Base-by-base conservation (phyloP, 2,329 filamentous ascomycete genomes). In the Sporothrix pseudoabietina region DNA sequence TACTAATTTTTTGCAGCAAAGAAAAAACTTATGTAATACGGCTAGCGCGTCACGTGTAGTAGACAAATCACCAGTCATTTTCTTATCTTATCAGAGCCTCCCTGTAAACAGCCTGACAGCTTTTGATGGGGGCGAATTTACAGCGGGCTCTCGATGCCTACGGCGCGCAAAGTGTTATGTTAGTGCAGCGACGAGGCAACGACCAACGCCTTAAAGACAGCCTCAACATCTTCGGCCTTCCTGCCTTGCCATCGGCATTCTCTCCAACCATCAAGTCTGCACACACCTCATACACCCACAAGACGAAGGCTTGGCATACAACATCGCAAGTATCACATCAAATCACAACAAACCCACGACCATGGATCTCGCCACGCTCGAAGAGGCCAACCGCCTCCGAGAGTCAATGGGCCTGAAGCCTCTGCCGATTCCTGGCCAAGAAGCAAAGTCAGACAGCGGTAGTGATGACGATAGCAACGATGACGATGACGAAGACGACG, bases 301-400 rank as follows among this genome's bases (percentile, higher is more conserved):
- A 32, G 14, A 61, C 3, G 32, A 12, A 22, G 16, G 4, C 39
- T 66, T 14, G 30, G 35, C 1, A 32, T 14, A 61, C 3, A 16
- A 2, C 14, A 49, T 6, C 44, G 30, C 61, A 30, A 30, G 26
- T 10, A n/a, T 19, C 55, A 4, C 61, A 41, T 39, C 8, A 32
- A 39, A 47, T 47, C 61, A 59, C 32, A 30, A 1, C 41, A 3
- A 49, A 39, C 19, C 19, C 8, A 41, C 66, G 78, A 83, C 77
- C 63, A 89, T 89, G 85, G 89, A 91, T 81, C 85, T 90, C 78
- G 89, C 93, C 61, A 91, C 92, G 39, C 94, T 98, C 80, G 93
- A 97, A 82, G 94, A 98, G 86, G 94, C 93, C 77, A 98, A 98
- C 84, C 92, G 94, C 80, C 91, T 98, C 79, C 94, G 95, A 78